phyloP scores from a whole-genome alignment of 352 stramenopile species.

The Phytophthora pisi region DNA sequence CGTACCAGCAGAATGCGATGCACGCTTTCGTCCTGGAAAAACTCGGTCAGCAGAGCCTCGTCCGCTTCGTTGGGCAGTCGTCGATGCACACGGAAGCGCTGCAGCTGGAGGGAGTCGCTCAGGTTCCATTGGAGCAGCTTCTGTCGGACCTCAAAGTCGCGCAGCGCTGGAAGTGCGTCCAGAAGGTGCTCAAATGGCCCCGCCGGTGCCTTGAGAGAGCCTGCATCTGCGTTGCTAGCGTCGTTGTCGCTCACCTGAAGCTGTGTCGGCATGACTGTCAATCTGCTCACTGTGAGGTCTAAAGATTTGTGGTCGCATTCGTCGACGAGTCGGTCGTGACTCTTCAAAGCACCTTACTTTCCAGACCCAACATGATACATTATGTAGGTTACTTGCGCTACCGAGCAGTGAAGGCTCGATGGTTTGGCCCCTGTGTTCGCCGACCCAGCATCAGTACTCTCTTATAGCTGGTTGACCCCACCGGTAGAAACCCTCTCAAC shows the following conservation, averaged over 20 bases:
- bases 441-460: no score
- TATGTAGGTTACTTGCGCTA: no score
- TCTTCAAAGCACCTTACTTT: constrained; percentile 11
- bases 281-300: background rate
- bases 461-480: no score
- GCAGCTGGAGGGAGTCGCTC: constrained; percentile 54
- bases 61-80: constrained; percentile 49
- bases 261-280: constrained; percentile 3
- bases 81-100: constrained; percentile 64
- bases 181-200: constrained; percentile 53
- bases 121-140: constrained; percentile 87
- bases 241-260: background rate
- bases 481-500: no score
- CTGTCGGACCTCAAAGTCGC: constrained; percentile 57
- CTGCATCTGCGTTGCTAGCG: background rate
- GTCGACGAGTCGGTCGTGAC: constrained; percentile 19
- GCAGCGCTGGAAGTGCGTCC: constrained; percentile 51
- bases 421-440: no score
- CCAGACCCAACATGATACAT: no score
- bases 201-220: constrained; percentile 1
- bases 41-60: constrained; percentile 48
- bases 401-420: no score
- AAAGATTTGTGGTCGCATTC: constrained; percentile 25
- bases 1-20: constrained; percentile 40
- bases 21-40: constrained; percentile 56